A percentile compares a stretch with the other conserved stretches of the same genome.
Conservation (phyloP, 2,329 filamentous ascomycete genomes). For the Mycogone perniciosa region DNA sequence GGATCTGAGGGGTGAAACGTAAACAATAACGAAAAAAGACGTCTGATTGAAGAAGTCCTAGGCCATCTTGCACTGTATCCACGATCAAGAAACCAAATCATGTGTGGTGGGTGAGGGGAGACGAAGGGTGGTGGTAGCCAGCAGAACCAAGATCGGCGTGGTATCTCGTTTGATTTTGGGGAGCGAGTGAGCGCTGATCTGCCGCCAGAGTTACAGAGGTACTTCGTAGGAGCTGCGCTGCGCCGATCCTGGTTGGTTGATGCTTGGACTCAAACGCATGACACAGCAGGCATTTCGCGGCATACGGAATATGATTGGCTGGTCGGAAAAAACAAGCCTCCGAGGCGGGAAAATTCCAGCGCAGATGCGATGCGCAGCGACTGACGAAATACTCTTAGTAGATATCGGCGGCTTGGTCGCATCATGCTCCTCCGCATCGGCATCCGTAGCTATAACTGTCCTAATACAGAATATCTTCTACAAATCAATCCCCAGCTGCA, state of each 20-base stretch:
- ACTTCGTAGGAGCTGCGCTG: not conserved
- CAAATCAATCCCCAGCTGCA: too few relatives aligned
- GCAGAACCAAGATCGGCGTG: constrained; percentile 6
- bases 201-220: constrained; percentile 9
- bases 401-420: not conserved
- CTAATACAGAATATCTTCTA: too few relatives aligned
- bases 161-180: constrained; percentile 10
- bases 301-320: constrained; percentile 3
- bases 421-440: too few relatives aligned
- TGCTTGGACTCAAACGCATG: constrained; percentile 8
- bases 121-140: constrained; percentile 4
- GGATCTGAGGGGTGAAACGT: not conserved
- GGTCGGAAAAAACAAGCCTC: constrained; percentile 1
- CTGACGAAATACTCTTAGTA: too few relatives aligned
- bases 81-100: constrained; percentile 5
- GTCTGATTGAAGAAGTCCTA: constrained; percentile 14
- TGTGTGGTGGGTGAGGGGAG: constrained; percentile 5
- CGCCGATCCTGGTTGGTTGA: constrained; percentile 6
- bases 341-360: not conserved
- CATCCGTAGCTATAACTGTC: too few relatives aligned
- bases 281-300: constrained; percentile 5
- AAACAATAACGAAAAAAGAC: constrained; percentile 9
- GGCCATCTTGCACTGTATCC: constrained; percentile 15
- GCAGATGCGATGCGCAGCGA: not conserved
- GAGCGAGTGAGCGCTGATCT: constrained; percentile 11